Conservation (phyloP, 2,329 filamentous ascomycete genomes). For the Fusarium concolor region DNA sequence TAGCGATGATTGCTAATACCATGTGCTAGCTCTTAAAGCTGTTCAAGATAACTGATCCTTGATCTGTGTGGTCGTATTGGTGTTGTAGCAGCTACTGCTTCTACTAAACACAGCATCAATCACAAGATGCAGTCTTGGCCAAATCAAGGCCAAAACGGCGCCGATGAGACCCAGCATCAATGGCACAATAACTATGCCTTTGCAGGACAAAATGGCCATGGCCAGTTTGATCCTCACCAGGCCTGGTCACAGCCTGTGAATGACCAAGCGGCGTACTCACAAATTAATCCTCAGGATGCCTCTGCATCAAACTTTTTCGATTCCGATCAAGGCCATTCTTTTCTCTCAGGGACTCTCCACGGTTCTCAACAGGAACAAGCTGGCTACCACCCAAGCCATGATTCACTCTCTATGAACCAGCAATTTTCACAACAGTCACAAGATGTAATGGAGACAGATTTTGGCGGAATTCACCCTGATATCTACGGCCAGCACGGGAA, state of each 20-base stretch:
- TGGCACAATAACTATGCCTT: slow-evolving; percentile 54
- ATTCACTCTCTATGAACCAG: slow-evolving; percentile 49
- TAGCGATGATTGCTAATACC: slow-evolving; percentile 49
- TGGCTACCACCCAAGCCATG: slow-evolving; percentile 49
- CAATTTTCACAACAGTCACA: slow-evolving; percentile 51
- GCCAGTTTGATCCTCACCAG: slow-evolving; percentile 55
- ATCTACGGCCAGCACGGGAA: slow-evolving; percentile 49
- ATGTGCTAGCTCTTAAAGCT: slow-evolving; percentile 47
- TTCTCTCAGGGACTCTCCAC: slow-evolving; percentile 48
- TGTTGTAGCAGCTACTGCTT: slow-evolving; percentile 39
- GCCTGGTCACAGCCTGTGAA: slow-evolving; percentile 53
- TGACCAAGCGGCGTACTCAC: slow-evolving; percentile 51
- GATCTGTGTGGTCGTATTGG: slow-evolving; percentile 36
- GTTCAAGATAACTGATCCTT: slow-evolving; percentile 42
- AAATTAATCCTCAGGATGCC: slow-evolving; percentile 49
- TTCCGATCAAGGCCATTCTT: slow-evolving; percentile 49
- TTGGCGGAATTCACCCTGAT: slow-evolving; percentile 53
- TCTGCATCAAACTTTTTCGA: slow-evolving; percentile 52
- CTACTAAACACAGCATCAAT: slow-evolving; percentile 34
- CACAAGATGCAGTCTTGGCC: slow-evolving; percentile 57
- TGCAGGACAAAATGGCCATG: slow-evolving; percentile 50
- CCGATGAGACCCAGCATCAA: slow-evolving; percentile 50
- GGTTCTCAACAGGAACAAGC: slow-evolving; percentile 46
- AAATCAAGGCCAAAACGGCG: slow-evolving; percentile 52
- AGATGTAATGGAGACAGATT: slow-evolving; percentile 54